A percentile compares a stretch with the other conserved stretches of the same genome.
phyloP scores from a whole-genome alignment of 106 monocot species.

The Allium cepa region DNA sequence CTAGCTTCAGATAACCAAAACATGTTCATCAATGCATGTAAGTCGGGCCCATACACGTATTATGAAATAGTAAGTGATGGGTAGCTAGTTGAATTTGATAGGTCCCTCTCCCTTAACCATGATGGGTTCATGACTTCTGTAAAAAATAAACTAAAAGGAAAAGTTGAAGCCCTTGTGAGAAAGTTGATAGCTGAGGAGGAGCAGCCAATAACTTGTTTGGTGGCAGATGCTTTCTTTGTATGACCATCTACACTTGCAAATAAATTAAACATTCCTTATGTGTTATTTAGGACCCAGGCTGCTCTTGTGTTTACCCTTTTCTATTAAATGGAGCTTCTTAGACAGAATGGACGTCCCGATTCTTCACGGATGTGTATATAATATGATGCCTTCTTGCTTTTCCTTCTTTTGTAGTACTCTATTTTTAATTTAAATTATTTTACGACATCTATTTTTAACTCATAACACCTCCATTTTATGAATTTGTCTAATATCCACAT shows the following conservation, averaged over 20 bases:
- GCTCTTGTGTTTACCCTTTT: constrained; percentile 73
- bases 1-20: constrained; percentile 4
- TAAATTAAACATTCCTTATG: constrained; percentile 34
- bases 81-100: constrained; percentile 50
- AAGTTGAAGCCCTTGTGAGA: constrained; percentile 33
- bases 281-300: constrained; percentile 74
- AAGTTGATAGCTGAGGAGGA: neutral
- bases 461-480: no score
- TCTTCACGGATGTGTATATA: neutral
- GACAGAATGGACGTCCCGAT: constrained; percentile 40
- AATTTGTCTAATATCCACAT: no score
- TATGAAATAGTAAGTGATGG: constrained; percentile 66
- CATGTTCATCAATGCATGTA: constrained; percentile 22
- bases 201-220: constrained; percentile 30
- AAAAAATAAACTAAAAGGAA: constrained; percentile 20
- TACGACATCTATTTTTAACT: no score
- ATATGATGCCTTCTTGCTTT: no score
- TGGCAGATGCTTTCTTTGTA: constrained; percentile 71
- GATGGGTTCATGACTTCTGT: constrained; percentile 45
- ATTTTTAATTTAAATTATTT: no score
- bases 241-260: constrained; percentile 49
- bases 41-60: constrained; percentile 43
- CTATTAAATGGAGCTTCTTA: constrained; percentile 57
- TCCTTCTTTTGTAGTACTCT: no score
- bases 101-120: constrained; percentile 40